Base-by-base conservation (phyloP, 495 filamentous ascomycete species). In the Daldinia bambusicola region DNA sequence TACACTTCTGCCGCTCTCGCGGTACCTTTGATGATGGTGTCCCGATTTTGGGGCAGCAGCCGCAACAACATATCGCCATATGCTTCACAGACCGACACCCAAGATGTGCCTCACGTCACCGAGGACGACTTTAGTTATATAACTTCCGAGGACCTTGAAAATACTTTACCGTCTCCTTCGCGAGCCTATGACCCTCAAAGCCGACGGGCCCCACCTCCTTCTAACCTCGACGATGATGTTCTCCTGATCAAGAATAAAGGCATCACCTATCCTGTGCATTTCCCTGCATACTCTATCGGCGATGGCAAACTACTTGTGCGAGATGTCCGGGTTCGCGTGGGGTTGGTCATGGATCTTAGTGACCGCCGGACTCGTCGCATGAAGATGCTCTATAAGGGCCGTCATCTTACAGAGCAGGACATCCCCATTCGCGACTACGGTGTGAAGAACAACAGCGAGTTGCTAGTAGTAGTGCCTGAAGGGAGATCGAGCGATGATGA, bases 71-170 rank as follows among this genome's bases (percentile, higher is more conserved):
- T 88, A 59, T 87, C 87, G 55, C 84, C 87, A 36, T 87, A 84
- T 80, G 79, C 78, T 74, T 85, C 88, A 50, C 82, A 84, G 38
- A 77, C 84, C 77, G 81, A 76, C 67, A 78, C 76, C 12, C 77
- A 77, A 16, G 78, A 76, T 61, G 76, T 80, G 18, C 88, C 89
- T 8, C 81, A 89, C 66, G 89, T 95, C 68, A 90, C 86, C 76
- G 92, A 94, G 56, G 86, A 85, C 10, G 91, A 95, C 75, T 97
- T 89, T 79, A 88, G 86, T 73, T 97, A 97, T 81, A 91, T 95
- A 77, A 91, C 89, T 9, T 86, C 88, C 8, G 89, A 89, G 58
- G 91, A 93, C 64, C 81, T 90, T 53, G 83, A 86, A 56, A 82
- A 86, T 38, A 67, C 74, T 10, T 50, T 80, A 78, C 59, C 72